Base-by-base conservation (phyloP, 306 rosid species). In the Cucurbita moschata region DNA sequence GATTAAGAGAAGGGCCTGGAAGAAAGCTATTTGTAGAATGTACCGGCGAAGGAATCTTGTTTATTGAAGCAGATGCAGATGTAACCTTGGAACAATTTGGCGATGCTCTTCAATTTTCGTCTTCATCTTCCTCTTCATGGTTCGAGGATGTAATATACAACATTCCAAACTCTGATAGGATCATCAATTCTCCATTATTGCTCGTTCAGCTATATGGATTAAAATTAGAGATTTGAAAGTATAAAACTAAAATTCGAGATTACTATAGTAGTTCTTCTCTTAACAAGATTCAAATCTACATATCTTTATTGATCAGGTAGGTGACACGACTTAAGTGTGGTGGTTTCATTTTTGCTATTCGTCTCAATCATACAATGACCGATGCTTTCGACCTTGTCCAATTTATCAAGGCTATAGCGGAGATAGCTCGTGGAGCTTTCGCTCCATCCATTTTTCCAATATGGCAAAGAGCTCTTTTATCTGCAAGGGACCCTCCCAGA, bases 361-460 rank as follows among this genome's bases (percentile, higher is more conserved):
- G n/a, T n/a, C n/a, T n/a, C n/a, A n/a, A 21, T 21, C 23, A 21
- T 21, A 21, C 23, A 21, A 21, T 21, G 23, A 1, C 1, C 23
- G 23, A 21, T 21, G 23, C n/a, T 7, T 0, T 0, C 0, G 84
- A 84, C 1, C 0, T 67, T 2, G 0, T 2, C 38, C 57, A 37
- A 13, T 76, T 83, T 81, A 23, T 80, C 60, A 60, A 0, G 11
- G 56, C 81, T 0, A 1, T 68, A 3, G 71, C 59, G 1, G 84
- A 83, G 23, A 64, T 80, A 35, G 78, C 76, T 4, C 42, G 6
- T 18, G 82, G 84, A 0, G 55, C 59, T 2, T 0, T 4, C 6
- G 10, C 46, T 15, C 87, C 84, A 4, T 83, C 82, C 11, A 44
- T 73, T 26, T 39, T 4, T 2, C 84, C 82, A 0, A 71, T 78